phyloP scores from a whole-genome alignment of 805 yeast species.

The Blastobotrys robertii region DNA sequence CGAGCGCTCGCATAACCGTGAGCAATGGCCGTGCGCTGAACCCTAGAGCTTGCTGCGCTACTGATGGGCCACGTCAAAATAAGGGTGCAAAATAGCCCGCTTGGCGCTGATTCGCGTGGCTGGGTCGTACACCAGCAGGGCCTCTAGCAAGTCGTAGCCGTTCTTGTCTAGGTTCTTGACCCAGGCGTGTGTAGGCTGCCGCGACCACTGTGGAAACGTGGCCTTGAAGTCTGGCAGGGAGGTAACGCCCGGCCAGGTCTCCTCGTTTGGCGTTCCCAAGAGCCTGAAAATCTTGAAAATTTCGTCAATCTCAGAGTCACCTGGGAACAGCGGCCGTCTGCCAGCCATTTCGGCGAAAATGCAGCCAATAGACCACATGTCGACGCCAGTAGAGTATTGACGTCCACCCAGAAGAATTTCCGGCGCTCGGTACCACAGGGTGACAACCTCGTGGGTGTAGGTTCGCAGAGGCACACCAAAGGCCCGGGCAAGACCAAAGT shows the following conservation, averaged over 20 bases:
- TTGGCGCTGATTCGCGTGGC: slow-evolving; percentile 89
- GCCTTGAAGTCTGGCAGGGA: slow-evolving; percentile 88
- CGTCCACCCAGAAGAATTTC: slow-evolving; percentile 93
- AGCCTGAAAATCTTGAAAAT: slow-evolving; percentile 85
- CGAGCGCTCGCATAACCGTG: too few species aligned
- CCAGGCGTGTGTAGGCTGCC: slow-evolving; percentile 54
- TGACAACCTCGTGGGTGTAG: slow-evolving; percentile 96
- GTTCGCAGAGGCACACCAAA: slow-evolving; percentile 96
- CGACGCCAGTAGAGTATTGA: slow-evolving; percentile 96
- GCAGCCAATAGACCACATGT: slow-evolving; percentile 98
- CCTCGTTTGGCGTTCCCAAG: slow-evolving; percentile 90
- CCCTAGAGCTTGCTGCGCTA: too few species aligned
- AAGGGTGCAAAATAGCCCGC: slow-evolving; percentile 83
- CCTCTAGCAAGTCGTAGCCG: slow-evolving; percentile 72
- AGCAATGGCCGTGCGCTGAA: too few species aligned
- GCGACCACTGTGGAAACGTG: slow-evolving; percentile 84
- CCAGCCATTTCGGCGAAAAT: slow-evolving; percentile 97
- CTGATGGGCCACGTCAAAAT: slow-evolving; percentile 33
- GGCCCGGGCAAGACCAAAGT: slow-evolving; percentile 94
- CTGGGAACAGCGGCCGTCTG: slow-evolving; percentile 91
- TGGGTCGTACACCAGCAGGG: slow-evolving; percentile 83
- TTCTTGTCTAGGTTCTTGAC: slow-evolving; percentile 74
- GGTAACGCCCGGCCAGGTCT: slow-evolving; percentile 89
- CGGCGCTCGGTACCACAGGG: slow-evolving; percentile 96
- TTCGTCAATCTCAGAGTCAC: slow-evolving; percentile 96